Evolutionary conservation across 345 rosid genomes (phyloP).

Genomic region (Hibiscus tridactylites): DNA sequence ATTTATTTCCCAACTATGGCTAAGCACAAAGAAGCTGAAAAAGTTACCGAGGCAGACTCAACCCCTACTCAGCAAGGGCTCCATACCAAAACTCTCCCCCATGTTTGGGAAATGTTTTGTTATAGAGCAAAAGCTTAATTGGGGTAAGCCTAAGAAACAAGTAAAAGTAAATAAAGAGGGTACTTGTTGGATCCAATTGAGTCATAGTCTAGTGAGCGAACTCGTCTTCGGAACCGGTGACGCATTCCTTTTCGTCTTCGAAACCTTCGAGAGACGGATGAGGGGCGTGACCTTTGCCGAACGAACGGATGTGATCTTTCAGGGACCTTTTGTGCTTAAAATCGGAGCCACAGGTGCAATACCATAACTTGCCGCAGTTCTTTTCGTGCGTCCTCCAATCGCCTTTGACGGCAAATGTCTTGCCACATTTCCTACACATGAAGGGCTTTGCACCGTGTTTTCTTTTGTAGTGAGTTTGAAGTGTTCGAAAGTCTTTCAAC

Average conservation of each 20-base stretch:
- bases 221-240: conserved; percentile 55
- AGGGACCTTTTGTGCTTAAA: conserved; percentile 97
- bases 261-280: conserved; percentile 66
- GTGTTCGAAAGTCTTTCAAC: conserved; percentile 69
- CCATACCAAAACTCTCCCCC: conserved; percentile 63
- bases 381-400: conserved; percentile 99
- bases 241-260: conserved; percentile 56
- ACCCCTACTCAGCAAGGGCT: conserved; percentile 36
- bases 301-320: conserved; percentile 91
- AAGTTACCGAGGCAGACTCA: conserved; percentile 23
- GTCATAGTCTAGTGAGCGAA: conserved; percentile 6
- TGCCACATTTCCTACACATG: conserved; percentile 78
- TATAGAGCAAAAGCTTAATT: conserved; percentile 57
- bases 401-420: conserved; percentile 87
- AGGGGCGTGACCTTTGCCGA: conserved; percentile 87
- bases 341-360: conserved; percentile 95
- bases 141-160: conserved; percentile 6
- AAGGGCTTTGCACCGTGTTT: conserved; percentile 68
- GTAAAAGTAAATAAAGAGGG: background rate
- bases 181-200: background rate
- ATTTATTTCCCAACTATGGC: background rate
- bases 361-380: conserved; percentile 97
- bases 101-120: conserved; percentile 46
- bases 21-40: background rate
- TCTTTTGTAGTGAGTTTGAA: conserved; percentile 75